Base-by-base conservation (phyloP, 805 yeast species). In the Clavispora vitiphila region DNA sequence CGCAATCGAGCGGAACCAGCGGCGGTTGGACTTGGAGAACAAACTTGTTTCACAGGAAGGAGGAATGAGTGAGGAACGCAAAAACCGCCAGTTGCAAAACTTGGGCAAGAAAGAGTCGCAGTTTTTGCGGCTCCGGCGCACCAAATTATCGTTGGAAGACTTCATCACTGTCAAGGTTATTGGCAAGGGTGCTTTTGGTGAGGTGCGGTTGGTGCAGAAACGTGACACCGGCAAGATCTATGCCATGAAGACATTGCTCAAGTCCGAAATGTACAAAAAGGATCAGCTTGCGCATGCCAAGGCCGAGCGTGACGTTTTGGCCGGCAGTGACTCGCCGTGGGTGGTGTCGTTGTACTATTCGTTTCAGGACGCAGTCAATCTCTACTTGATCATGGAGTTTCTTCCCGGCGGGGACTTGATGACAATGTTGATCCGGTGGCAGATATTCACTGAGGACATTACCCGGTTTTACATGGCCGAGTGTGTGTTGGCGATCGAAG, bases 101-200 rank as follows among this genome's bases (percentile, higher is more conserved):
- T 71, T 91, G 49, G 97, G 98, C 29, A 83, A 81, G 57, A 88
- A 87, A 53, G 96, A 89, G 63, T 83, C 95, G 5, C 90, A 86
- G 47, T 89, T 86, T 53, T 68, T 90, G 57, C 76, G 97, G 48
- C 72, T 89, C 41, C 71, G 96, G 51, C 77, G 97, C 61, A 89
- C 96, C 1, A 77, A 89, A 56, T 70, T 89, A 40, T 76, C 88
- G 1, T 69, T 88, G 34, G 93, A 84, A 31, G 97, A 89, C 65
- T 86, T 89, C 65, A 77, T 72, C 44, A 89, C 96, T 1, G 95
- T 89, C 41, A 88, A 88, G 64, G 96, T 85, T 26, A 78, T 74
- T 24, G 99, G 99, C 38, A 93, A 93, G 61, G 99, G 99, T 49
- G 96, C 99, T 0, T 93, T 93, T 68, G 99, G 99, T 47, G 97